These are phyloP conservation scores for Rosellinia necatrix DNA, from an alignment of 2,329 filamentous ascomycete genomes.

Conservation along the genomic window DNA sequence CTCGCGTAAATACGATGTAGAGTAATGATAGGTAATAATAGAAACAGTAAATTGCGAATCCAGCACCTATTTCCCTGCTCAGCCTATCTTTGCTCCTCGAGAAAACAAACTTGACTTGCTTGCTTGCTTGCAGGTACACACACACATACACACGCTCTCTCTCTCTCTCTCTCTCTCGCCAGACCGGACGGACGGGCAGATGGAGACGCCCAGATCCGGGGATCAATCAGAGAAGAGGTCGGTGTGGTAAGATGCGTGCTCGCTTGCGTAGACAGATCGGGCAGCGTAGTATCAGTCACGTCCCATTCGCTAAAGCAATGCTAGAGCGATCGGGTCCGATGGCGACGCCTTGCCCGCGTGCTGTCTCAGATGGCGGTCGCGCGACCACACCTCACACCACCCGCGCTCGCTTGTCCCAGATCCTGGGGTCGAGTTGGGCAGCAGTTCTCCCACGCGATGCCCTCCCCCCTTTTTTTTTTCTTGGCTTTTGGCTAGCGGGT, in stretches of 20 bases:
- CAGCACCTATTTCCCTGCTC: background rate
- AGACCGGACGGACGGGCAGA: too few relatives aligned
- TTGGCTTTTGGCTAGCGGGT: slow-evolving; percentile 11
- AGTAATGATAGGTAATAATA: too few relatives aligned
- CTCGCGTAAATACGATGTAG: slow-evolving; percentile 1
- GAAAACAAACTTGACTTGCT: too few relatives aligned
- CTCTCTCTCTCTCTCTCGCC: too few relatives aligned
- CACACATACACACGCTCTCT: too few relatives aligned
- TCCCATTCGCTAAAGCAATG: slow-evolving; percentile 8
- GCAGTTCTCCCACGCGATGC: too few relatives aligned
- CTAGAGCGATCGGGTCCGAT: slow-evolving; percentile 2
- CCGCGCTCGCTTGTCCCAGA: slow-evolving; percentile 13
- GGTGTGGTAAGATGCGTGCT: background rate
- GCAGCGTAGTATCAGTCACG: background rate
- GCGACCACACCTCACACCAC: slow-evolving; percentile 18
- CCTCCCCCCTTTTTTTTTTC: background rate
- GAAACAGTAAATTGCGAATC: too few relatives aligned
- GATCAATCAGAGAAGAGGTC: background rate
- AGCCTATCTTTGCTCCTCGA: too few relatives aligned
- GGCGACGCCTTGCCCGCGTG: slow-evolving; percentile 9
- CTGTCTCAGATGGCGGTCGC: slow-evolving; percentile 25
- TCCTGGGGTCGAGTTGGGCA: slow-evolving; percentile 14
- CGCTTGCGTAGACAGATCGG: slow-evolving; percentile 17
- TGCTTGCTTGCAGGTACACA: too few relatives aligned
- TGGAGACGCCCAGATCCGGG: too few relatives aligned